A percentile compares a stretch with the other conserved stretches of the same genome.
These are phyloP conservation scores for Talaromyces adpressus DNA, from an alignment of 495 filamentous ascomycete species.

Conservation along the genomic window DNA sequence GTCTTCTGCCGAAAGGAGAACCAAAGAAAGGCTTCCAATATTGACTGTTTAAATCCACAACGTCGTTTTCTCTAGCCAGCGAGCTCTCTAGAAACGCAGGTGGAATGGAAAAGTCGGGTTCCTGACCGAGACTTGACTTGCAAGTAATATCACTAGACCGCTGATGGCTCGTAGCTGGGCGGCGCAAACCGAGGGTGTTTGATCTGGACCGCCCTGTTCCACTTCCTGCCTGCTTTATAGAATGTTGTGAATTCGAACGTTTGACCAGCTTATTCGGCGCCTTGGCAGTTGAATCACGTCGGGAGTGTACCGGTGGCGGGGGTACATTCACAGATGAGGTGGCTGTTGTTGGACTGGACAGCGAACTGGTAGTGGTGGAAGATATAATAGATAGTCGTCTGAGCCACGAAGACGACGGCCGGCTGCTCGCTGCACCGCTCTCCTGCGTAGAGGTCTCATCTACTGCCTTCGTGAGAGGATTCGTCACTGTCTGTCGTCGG, in stretches of 20 bases:
- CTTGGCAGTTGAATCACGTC: conserved; percentile 29
- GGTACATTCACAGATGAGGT: conserved; percentile 67
- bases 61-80: neutral
- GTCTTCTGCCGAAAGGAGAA: conserved; percentile 19
- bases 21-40: conserved; percentile 42
- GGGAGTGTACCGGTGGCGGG: conserved; percentile 53
- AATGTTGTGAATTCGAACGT: conserved; percentile 59
- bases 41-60: conserved; percentile 3
- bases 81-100: neutral
- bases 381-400: conserved; percentile 60
- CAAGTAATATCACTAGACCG: conserved; percentile 56
- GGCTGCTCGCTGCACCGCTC: conserved; percentile 20
- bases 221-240: conserved; percentile 24
- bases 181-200: conserved; percentile 52
- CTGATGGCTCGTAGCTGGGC: conserved; percentile 86
- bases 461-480: conserved; percentile 18
- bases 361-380: conserved; percentile 63
- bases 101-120: neutral
- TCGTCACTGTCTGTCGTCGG: conserved; percentile 34
- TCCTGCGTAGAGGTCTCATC: neutral
- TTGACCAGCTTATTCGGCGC: conserved; percentile 86
- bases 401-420: conserved; percentile 64
- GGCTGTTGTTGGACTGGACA: conserved; percentile 58
- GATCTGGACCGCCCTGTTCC: conserved; percentile 35
- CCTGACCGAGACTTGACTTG: neutral